Evolutionary conservation across 805 yeast species (phyloP).

Genomic region (Hanseniaspora hatyaiensis): DNA sequence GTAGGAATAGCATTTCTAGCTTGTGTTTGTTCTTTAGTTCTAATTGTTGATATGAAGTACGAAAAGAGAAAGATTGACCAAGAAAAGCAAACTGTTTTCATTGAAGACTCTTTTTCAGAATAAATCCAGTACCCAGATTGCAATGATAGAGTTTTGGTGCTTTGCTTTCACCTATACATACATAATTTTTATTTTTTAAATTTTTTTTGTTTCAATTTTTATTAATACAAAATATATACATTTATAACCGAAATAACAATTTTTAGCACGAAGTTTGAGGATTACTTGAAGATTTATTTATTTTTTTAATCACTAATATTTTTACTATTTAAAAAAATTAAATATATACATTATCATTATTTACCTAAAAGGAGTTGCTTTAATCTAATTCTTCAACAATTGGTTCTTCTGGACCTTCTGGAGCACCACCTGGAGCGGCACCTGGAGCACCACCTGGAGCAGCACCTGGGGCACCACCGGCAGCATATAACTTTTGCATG

Average conservation of each 20-base stretch:
- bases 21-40: neutral
- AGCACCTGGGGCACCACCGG: slow-evolving; percentile 70
- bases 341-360: slow-evolving; percentile 10
- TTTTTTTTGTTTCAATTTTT: slow-evolving; percentile 2
- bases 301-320: neutral
- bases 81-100: neutral
- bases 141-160: neutral
- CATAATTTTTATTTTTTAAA: neutral
- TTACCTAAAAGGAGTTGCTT: slow-evolving; percentile 4
- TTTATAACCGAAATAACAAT: neutral
- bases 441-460: slow-evolving; percentile 57
- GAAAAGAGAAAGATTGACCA: neutral
- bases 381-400: slow-evolving; percentile 53
- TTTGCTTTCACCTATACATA: neutral
- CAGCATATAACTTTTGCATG: slow-evolving; percentile 92
- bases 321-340: neutral
- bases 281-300: no score
- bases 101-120: neutral
- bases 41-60: neutral
- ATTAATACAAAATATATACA: slow-evolving; percentile 1
- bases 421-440: slow-evolving; percentile 55
- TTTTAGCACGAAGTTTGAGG: neutral
- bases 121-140: no score
- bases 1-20: slow-evolving; percentile 40
- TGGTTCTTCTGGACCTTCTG: slow-evolving; percentile 54